Percentiles rank a stretch among this genome's conserved stretches.
Conservation (phyloP, 306 rosid genomes). For the Pyrus pyrifolia region DNA sequence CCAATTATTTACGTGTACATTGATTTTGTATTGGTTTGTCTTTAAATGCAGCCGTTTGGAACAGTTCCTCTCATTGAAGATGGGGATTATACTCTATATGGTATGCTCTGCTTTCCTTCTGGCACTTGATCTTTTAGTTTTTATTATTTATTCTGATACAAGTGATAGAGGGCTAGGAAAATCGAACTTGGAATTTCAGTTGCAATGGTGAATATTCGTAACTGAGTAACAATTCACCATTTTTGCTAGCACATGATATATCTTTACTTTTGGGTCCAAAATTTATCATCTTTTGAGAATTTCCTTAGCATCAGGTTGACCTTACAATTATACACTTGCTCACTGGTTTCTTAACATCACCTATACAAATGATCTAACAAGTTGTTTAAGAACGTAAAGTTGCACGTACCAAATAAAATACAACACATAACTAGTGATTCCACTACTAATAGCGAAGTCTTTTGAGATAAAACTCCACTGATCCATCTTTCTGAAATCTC, state of each 20-base stretch:
- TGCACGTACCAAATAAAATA: too few relatives aligned
- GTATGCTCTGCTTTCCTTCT: constrained; percentile 1
- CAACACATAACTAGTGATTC: too few relatives aligned
- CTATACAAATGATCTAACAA: background rate
- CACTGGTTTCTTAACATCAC: background rate
- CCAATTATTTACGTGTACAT: too few relatives aligned
- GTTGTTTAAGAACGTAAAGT: background rate
- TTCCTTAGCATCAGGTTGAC: background rate
- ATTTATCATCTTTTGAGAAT: background rate
- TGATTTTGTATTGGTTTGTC: background rate
- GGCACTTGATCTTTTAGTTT: too few relatives aligned
- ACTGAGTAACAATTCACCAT: too few relatives aligned
- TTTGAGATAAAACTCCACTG: too few relatives aligned
- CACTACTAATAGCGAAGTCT: too few relatives aligned
- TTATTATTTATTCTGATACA: too few relatives aligned
- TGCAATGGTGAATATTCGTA: too few relatives aligned
- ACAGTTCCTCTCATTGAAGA: constrained; percentile 33
- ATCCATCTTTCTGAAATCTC: background rate
- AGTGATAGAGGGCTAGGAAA: background rate
- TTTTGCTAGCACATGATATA: background rate
- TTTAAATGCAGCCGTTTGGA: constrained; percentile 30
- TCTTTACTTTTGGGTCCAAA: background rate
- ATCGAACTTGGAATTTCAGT: too few relatives aligned
- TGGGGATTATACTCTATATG: constrained; percentile 35
- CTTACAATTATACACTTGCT: background rate